These are phyloP conservation scores for Tetraselmis striata DNA, from an alignment of 139 green algal genomes.

Conservation along the genomic window DNA sequence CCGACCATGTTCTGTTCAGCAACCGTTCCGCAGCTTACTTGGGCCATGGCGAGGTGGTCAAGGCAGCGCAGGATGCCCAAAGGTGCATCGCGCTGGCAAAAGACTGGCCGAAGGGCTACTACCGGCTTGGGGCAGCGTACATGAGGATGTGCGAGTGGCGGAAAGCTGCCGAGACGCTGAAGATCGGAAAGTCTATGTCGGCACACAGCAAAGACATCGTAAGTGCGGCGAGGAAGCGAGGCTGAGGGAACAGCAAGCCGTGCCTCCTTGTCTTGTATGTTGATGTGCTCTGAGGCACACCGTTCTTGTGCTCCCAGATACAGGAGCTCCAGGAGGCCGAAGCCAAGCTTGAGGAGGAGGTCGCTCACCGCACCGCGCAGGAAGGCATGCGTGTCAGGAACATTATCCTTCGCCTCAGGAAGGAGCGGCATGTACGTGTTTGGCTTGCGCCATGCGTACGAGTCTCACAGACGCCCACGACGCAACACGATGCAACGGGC, in stretches of 20 bases:
- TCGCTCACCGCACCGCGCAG: not conserved
- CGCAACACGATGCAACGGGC: too few species aligned
- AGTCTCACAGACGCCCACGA: too few species aligned
- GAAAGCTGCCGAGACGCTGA: not conserved
- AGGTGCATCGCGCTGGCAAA: slow-evolving; percentile 15
- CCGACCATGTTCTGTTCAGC: slow-evolving; percentile 24
- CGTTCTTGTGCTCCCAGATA: not conserved
- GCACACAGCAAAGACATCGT: not conserved
- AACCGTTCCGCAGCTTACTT: slow-evolving; percentile 47
- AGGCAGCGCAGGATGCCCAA: slow-evolving; percentile 33
- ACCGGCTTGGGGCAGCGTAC: slow-evolving; percentile 31
- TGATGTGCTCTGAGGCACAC: not conserved
- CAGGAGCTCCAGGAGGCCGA: not conserved
- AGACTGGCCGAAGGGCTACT: slow-evolving; percentile 44
- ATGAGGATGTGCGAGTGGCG: not conserved
- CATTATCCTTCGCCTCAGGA: not conserved
- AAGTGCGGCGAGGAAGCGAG: not conserved
- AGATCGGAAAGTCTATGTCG: not conserved
- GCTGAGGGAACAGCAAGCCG: not conserved
- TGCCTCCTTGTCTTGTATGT: not conserved
- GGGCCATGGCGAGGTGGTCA: slow-evolving; percentile 15
- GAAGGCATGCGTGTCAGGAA: too few species aligned
- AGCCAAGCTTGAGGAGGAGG: not conserved
- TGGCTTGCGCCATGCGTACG: too few species aligned
- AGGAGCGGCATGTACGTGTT: not conserved